Conservation (phyloP, 192 early-diverging fungal genomes). For the Podila verticillata region DNA sequence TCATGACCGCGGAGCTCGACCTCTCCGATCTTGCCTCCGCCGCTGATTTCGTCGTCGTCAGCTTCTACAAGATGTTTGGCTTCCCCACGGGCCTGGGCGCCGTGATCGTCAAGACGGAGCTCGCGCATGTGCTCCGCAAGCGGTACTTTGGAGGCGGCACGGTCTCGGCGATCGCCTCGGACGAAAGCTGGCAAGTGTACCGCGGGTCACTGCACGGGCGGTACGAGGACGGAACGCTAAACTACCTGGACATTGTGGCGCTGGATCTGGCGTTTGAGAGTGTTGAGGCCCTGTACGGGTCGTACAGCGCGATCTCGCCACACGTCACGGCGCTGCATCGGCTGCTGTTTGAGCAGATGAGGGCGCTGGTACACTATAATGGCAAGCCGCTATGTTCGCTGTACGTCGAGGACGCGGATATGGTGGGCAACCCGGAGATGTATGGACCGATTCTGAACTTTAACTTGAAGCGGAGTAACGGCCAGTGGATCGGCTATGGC, state of each 20-base stretch:
- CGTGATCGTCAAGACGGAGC: slow-evolving; percentile 70
- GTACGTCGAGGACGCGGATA: slow-evolving; percentile 32
- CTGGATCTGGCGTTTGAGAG: slow-evolving; percentile 75
- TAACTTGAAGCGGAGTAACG: slow-evolving; percentile 68
- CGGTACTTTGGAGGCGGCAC: slow-evolving; percentile 86
- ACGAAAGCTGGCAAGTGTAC: slow-evolving; percentile 66
- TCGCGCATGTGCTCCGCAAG: slow-evolving; percentile 58
- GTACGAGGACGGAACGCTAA: slow-evolving; percentile 83
- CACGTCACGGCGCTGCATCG: slow-evolving; percentile 62
- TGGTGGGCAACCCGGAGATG: slow-evolving; percentile 17
- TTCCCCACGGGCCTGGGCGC: slow-evolving; percentile 86
- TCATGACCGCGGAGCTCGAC: slow-evolving; percentile 68
- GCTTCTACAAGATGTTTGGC: slow-evolving; percentile 93
- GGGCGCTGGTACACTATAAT: slow-evolving; percentile 60
- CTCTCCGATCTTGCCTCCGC: slow-evolving; percentile 56
- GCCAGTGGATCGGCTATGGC: slow-evolving; percentile 66
- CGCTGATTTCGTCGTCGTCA: slow-evolving; percentile 77
- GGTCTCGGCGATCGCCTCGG: slow-evolving; percentile 65
- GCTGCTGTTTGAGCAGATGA: slow-evolving; percentile 56
- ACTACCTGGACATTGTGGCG: slow-evolving; percentile 78
- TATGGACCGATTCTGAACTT: slow-evolving; percentile 78
- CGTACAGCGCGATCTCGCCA: slow-evolving; percentile 47
- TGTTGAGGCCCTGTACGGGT: slow-evolving; percentile 53
- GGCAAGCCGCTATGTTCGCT: slow-evolving; percentile 59
- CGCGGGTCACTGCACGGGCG: slow-evolving; percentile 55